Base-by-base conservation (phyloP, 305 asterid species). In the Solanum hybrid region DNA sequence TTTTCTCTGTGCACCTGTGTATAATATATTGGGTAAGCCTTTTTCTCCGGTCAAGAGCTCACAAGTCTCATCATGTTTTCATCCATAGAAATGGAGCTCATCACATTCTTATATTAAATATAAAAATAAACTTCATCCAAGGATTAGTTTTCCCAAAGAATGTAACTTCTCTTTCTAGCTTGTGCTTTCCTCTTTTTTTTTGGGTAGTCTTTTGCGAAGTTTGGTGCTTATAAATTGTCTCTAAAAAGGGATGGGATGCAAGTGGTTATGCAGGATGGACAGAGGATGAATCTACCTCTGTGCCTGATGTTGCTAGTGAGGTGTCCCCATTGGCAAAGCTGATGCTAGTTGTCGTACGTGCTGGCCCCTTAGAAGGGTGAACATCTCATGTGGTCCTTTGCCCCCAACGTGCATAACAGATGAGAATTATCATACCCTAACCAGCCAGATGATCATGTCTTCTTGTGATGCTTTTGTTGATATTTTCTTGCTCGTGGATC, bases 1-100 rank as follows among this genome's bases (percentile, higher is more conserved):
- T 79, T 68, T 88, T 88, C 80, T 68, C 72, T 87, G 88, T 77
- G 87, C 73, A 27, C 68, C 72, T 78, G 38, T 90, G 13, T 70
- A 34, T 39, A 37, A 24, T 90, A 34, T 15, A 33, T 34, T 89
- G 83, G 92, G 93, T 88, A 89, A 90, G 92, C 38, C 41, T 78
- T 80, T 78, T 80, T 72, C 51, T 89, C 73, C 73, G 6, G 88
- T 17, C 88, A 29, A 83, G 88, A 83, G 29, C 20, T 45, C 73
- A 29, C n/a, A 45, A 83, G 29, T 57, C 88, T 22, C 32, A 29
- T 45, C 88, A 10, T 31, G 29, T 45, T 17, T 57, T 83, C 26
- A 83, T 31, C 29, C 75, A n/a, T 36, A 83, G 34, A 15, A 29
- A 45, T 3, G 87, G 75, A 45, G 88, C 29, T 45, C 27, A 45